Evolutionary conservation across 805 yeast species (phyloP), one percentile per base, ranked within the genome.

Genomic region (Spathaspora hagerdaliae): DNA sequence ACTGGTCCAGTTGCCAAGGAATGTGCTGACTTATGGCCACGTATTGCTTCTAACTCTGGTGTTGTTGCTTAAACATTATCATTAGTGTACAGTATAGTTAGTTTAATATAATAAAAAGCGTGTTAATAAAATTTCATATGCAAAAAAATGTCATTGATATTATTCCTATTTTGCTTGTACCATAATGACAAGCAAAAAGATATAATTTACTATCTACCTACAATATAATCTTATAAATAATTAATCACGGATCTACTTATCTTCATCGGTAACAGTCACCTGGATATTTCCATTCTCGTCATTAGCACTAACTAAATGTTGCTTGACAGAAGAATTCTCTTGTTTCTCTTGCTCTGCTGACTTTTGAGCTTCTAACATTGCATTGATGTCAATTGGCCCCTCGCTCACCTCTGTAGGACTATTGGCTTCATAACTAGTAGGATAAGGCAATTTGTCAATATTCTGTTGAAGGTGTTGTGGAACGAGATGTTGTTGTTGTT

Each of bases 1-100:
- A 95, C 99, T 71, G 99, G 99, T 78, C 99, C 99, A 71, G 99
- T 94, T 73, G 98, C 97, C 77, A 94, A 94, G 82, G 99, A 94
- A 83, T 95, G 99, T 84, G 99, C 99, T 75, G 99, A 94, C 75
- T 87, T 94, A 77, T 94, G 99, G 99, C 99, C 99, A 77, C 89
- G 99, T 83, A 94, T 94, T 82, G 98, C 99, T 72, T 90, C 97
- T 64, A 89, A 89, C 92, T 94, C 99, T 67, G 99, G 99, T 89
- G 99, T 94, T 75, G 99, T 94, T 77, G 99, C 91, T 75, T 94
- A 91, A 83, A 40, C 39, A 15, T 13, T 13, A 36, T 14, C 8
- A 11, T 11, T 41, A 42, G 26, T 38, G 60, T 10, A 54, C 51
- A 38, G 50, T 37, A 39, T 41, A 39, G 35, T 39, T 31, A 38